These are phyloP conservation scores for Phascolomyces articulosus DNA, from an alignment of 371 early-diverging fungal genomes.

Conservation along the genomic window DNA sequence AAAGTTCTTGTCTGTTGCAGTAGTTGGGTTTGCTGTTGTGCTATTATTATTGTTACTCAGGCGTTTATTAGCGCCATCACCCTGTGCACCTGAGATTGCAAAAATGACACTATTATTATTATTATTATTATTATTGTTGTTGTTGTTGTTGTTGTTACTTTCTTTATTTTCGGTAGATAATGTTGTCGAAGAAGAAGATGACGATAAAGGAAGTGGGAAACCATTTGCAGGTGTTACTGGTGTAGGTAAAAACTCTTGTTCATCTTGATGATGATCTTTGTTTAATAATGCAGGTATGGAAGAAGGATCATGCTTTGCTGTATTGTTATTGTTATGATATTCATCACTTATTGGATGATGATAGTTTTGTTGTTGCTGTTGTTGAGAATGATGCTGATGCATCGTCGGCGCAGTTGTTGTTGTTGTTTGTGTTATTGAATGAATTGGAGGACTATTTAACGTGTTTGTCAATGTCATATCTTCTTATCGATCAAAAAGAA, in stretches of 20 bases:
- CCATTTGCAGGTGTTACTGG: constrained; percentile 25
- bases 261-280: constrained; percentile 3
- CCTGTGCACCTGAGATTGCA: constrained; percentile 1
- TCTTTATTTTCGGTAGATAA: no score
- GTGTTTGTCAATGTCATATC: neutral
- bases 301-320: neutral
- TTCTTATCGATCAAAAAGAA: neutral
- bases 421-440: neutral
- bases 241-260: constrained; percentile 21
- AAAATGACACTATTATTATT: neutral
- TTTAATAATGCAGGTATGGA: constrained; percentile 13
- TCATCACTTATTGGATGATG: no score
- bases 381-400: neutral
- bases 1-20: constrained; percentile 16
- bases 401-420: neutral
- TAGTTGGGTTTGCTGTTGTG: neutral
- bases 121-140: neutral
- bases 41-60: neutral
- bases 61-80: constrained; percentile 2
- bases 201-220: constrained; percentile 16
- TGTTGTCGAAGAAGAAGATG: no score
- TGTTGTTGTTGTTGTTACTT: neutral
- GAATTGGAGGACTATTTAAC: neutral
- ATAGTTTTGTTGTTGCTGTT: constrained; percentile 1
- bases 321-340: neutral